Evolutionary conservation across 208 protist species (phyloP).

Genomic region (Trypanosoma conorhini): DNA sequence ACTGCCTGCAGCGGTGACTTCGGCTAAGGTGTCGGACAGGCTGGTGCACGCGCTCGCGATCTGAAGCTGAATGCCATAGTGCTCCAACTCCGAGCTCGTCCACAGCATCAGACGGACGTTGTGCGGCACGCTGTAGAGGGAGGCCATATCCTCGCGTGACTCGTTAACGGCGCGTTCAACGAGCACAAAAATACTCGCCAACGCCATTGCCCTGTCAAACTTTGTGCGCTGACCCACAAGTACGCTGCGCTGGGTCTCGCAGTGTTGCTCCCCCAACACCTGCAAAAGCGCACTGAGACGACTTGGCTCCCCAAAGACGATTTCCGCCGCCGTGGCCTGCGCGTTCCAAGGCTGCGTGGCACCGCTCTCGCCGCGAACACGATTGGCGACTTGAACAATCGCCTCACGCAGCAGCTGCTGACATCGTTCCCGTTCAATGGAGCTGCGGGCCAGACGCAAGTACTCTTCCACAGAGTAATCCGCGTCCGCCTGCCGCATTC

Average conservation of each 20-base stretch:
- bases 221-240: conserved; percentile 54
- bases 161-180: conserved; percentile 61
- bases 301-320: conserved; percentile 58
- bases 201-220: conserved; percentile 52
- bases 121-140: conserved; percentile 36
- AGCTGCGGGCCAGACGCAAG: conserved; percentile 26
- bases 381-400: conserved; percentile 51
- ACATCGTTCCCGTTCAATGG: conserved; percentile 52
- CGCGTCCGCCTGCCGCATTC: background rate
- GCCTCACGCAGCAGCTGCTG: conserved; percentile 60
- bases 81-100: conserved; percentile 47
- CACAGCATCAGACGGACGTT: conserved; percentile 39
- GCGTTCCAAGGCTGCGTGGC: background rate
- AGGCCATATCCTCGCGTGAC: conserved; percentile 54
- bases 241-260: conserved; percentile 44
- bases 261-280: conserved; percentile 37
- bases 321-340: conserved; percentile 56
- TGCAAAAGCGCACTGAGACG: conserved; percentile 43
- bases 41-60: conserved; percentile 39
- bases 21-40: conserved; percentile 42
- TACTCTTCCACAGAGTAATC: conserved; percentile 12
- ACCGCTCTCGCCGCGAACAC: conserved; percentile 24
- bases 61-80: conserved; percentile 38
- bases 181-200: conserved; percentile 58
- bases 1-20: conserved; percentile 23